Evolutionary conservation across 192 early-diverging fungal genomes (phyloP).

Genomic region (Linnemannia zychae): DNA sequence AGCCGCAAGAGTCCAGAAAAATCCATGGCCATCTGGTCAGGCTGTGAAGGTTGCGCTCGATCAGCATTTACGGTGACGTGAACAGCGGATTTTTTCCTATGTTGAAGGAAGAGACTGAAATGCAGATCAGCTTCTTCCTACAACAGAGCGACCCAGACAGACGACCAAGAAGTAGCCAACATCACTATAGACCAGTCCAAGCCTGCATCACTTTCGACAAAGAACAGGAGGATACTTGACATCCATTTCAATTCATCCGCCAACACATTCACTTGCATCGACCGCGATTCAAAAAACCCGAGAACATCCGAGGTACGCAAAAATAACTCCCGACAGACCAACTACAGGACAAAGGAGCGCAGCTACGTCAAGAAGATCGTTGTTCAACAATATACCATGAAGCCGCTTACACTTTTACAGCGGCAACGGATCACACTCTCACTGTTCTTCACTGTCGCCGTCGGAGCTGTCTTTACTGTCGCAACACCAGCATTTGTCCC

Average conservation of each 20-base stretch:
- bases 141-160: not conserved
- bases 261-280: too few species aligned
- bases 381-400: slow-evolving; percentile 22
- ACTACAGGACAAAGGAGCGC: not conserved
- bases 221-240: not conserved
- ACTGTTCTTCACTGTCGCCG: slow-evolving; percentile 64
- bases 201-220: too few species aligned
- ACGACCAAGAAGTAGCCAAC: not conserved
- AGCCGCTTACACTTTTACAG: slow-evolving; percentile 61
- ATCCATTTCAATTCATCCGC: not conserved
- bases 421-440: slow-evolving; percentile 64
- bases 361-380: too few species aligned
- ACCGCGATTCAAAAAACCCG: not conserved
- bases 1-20: not conserved
- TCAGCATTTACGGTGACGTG: not conserved
- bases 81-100: not conserved
- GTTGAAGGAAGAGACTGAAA: not conserved
- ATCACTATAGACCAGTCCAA: too few species aligned
- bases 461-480: slow-evolving; percentile 65
- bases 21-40: not conserved
- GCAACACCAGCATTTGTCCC: slow-evolving; percentile 66
- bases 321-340: not conserved
- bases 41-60: not conserved
- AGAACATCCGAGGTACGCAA: not conserved
- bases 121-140: not conserved